Percentiles rank a stretch among this genome's conserved stretches.
These are phyloP conservation scores for Paecilomyces sp. DNA, from an alignment of 2,329 filamentous ascomycete genomes.

Conservation along the genomic window DNA sequence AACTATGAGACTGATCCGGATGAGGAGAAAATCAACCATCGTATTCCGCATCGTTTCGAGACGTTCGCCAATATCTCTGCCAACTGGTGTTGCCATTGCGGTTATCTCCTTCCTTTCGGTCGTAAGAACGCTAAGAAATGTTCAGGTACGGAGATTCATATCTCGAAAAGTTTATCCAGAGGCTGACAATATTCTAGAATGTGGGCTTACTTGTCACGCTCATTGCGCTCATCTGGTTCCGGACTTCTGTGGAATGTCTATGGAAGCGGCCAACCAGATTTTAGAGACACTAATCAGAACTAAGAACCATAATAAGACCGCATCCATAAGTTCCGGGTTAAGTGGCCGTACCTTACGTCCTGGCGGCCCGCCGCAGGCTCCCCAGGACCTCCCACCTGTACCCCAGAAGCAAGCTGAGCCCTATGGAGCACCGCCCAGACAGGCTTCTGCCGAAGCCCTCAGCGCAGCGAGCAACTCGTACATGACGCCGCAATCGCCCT, in stretches of 20 bases:
- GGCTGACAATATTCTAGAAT: conserved; percentile 54
- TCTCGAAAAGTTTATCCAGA: background rate
- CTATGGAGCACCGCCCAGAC: conserved; percentile 28
- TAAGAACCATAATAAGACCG: conserved; percentile 61
- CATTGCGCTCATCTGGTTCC: conserved; percentile 91
- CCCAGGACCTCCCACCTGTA: conserved; percentile 29
- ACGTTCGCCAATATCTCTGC: conserved; percentile 96
- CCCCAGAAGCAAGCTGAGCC: conserved; percentile 29
- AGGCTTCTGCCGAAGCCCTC: conserved; percentile 33
- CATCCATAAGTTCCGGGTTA: conserved; percentile 38
- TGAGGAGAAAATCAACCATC: conserved; percentile 99
- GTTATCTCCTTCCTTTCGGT: conserved; percentile 89
- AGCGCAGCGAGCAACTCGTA: conserved; percentile 36
- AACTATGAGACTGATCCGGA: conserved; percentile 97
- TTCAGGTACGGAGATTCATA: conserved; percentile 51
- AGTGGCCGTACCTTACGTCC: conserved; percentile 61
- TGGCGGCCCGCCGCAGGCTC: conserved; percentile 36
- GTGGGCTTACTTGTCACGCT: conserved; percentile 81
- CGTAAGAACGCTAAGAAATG: conserved; percentile 94
- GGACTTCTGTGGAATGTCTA: conserved; percentile 98
- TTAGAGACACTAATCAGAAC: conserved; percentile 75
- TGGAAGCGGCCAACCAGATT: conserved; percentile 94
- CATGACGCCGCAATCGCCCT: conserved; percentile 40
- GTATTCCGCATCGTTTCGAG: conserved; percentile 94
- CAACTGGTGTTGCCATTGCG: conserved; percentile 99